phyloP scores from a whole-genome alignment of 345 rosid species.

The Erucastrum elatum region DNA sequence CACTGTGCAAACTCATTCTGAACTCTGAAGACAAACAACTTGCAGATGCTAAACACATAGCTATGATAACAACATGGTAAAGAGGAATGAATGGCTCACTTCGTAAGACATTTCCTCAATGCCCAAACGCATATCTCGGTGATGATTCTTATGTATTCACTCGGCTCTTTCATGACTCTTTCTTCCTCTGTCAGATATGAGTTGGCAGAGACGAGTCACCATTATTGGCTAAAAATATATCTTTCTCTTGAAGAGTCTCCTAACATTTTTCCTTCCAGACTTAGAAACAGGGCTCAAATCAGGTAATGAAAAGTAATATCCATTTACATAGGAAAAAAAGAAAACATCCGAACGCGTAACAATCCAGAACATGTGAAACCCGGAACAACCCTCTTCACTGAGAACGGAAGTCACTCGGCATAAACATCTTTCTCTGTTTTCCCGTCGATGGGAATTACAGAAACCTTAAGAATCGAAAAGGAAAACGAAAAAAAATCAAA shows the following conservation, averaged over 20 bases:
- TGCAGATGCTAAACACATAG: not conserved
- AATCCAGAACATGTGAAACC: not conserved
- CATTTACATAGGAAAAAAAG: not conserved
- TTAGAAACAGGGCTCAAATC: not conserved
- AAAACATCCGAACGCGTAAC: not conserved
- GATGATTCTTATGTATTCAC: too few relatives aligned
- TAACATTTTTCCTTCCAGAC: slow-evolving; percentile 41
- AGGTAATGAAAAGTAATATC: not conserved
- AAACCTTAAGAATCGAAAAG: too few relatives aligned
- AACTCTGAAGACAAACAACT: too few relatives aligned
- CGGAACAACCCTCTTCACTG: slow-evolving; percentile 60
- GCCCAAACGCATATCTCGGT: slow-evolving; percentile 94
- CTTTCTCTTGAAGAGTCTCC: not conserved
- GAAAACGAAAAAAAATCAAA: too few relatives aligned
- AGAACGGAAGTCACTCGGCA: slow-evolving; percentile 80
- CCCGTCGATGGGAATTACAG: not conserved
- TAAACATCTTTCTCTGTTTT: slow-evolving; percentile 46
- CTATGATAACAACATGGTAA: not conserved
- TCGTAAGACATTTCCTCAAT: slow-evolving; percentile 94
- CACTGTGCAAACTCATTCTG: too few relatives aligned
- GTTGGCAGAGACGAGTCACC: too few relatives aligned
- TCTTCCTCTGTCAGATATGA: too few relatives aligned
- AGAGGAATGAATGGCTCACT: slow-evolving; percentile 39
- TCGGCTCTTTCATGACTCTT: too few relatives aligned
- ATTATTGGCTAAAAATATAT: slow-evolving; percentile 31